phyloP scores from a whole-genome alignment of 306 rosid genomes.

The Rosa multiflora region DNA sequence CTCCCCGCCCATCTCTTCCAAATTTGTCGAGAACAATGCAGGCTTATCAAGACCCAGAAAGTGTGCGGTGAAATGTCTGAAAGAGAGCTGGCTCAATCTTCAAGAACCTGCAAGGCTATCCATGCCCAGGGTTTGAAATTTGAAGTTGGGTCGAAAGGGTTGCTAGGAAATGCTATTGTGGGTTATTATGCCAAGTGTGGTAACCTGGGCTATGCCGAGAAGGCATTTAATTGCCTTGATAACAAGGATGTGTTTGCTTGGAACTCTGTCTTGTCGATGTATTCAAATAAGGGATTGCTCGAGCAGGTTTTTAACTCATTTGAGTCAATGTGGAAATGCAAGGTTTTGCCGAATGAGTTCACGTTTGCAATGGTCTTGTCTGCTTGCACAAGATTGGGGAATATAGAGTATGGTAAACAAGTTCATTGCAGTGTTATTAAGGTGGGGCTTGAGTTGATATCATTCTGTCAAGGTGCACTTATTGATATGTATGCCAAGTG shows the following conservation, averaged over 20 bases:
- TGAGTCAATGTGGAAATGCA: conserved; percentile 31
- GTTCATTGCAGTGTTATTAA: conserved; percentile 51
- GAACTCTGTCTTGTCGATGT: conserved; percentile 62
- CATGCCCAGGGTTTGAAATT: conserved; percentile 44
- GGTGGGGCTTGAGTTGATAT: conserved; percentile 41
- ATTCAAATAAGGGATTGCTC: conserved; percentile 39
- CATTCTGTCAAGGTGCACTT: conserved; percentile 57
- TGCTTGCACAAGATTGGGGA: conserved; percentile 49
- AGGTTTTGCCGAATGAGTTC: conserved; percentile 50
- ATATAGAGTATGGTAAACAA: conserved; percentile 44
- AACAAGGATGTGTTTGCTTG: conserved; percentile 52
- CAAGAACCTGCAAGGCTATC: conserved; percentile 35
- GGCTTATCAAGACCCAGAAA: conserved; percentile 29
- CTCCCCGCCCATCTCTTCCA: conserved; percentile 21
- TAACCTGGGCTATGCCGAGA: conserved; percentile 39
- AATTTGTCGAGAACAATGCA: conserved; percentile 42
- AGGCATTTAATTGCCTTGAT: conserved; percentile 50
- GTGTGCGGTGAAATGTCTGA: conserved; percentile 43
- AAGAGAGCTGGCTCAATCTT: conserved; percentile 30
- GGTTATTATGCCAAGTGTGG: conserved; percentile 59
- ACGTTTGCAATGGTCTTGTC: conserved; percentile 59
- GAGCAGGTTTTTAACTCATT: conserved; percentile 38
- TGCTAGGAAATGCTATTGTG: conserved; percentile 51
- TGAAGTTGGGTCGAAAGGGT: conserved; percentile 43
- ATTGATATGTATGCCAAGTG: conserved; percentile 71